phyloP scores from a whole-genome alignment of 257 asterid genomes.

The Solanum piurae region DNA sequence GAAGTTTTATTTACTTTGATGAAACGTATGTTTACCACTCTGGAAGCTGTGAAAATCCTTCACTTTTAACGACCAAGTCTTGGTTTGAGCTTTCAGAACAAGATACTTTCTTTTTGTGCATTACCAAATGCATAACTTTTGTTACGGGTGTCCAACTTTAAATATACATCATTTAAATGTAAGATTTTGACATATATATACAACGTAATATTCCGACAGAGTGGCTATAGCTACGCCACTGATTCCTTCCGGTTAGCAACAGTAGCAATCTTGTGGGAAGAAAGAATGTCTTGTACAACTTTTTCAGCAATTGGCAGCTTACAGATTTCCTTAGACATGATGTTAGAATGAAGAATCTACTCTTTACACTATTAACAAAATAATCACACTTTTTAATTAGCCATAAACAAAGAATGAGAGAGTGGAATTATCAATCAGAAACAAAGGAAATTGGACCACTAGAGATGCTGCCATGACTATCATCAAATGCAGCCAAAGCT shows the following conservation, averaged over 20 bases:
- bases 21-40: neutral
- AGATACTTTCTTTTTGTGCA: neutral
- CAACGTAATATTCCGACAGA: neutral
- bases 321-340: constrained; percentile 1
- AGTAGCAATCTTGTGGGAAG: neutral
- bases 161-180: neutral
- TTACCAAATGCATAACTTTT: too few relatives aligned
- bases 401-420: neutral
- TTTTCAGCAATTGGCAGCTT: neutral
- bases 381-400: constrained; percentile 2
- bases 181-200: too few relatives aligned
- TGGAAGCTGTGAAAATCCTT: neutral
- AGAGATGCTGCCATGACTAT: constrained; percentile 64
- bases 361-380: constrained; percentile 7
- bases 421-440: constrained; percentile 40
- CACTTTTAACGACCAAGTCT: neutral
- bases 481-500: constrained; percentile 64
- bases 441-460: constrained; percentile 53
- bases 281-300: neutral
- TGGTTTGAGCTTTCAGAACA: neutral
- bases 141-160: too few relatives aligned
- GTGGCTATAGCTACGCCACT: neutral
- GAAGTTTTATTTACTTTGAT: neutral
- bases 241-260: neutral
- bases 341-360: constrained; percentile 7